phyloP scores from a whole-genome alignment of 129 eudicot species.

The Flaveria brownii region DNA sequence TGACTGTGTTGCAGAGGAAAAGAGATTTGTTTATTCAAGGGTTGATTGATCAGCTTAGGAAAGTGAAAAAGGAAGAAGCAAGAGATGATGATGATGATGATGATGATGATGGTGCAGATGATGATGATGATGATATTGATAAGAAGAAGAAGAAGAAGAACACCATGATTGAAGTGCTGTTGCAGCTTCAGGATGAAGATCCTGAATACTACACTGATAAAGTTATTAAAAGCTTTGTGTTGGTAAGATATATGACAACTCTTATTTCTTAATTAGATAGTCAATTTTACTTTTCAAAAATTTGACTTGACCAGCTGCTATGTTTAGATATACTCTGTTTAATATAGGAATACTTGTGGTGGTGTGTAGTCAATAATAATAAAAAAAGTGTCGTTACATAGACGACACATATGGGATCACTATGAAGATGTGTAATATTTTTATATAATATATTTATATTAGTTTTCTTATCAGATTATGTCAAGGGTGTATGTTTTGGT shows the following conservation, averaged over 20 bases:
- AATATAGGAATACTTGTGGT: too few relatives aligned
- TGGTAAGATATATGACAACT: slow-evolving; percentile 19
- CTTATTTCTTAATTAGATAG: too few relatives aligned
- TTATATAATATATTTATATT: too few relatives aligned
- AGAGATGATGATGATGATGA: neutral
- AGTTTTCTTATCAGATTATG: too few relatives aligned
- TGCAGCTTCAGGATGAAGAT: slow-evolving; percentile 30
- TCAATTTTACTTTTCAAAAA: neutral
- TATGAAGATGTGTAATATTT: too few relatives aligned
- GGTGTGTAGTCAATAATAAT: too few relatives aligned
- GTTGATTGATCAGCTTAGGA: slow-evolving; percentile 37
- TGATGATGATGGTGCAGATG: too few relatives aligned
- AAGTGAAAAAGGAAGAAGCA: neutral
- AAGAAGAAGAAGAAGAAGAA: slow-evolving; percentile 3
- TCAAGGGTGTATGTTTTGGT: neutral
- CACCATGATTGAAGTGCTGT: slow-evolving; percentile 26
- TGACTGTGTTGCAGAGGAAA: slow-evolving; percentile 35
- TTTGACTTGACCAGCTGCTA: neutral
- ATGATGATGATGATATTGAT: neutral
- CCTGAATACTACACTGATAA: slow-evolving; percentile 35
- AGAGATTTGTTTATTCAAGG: slow-evolving; percentile 46
- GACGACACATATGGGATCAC: too few relatives aligned
- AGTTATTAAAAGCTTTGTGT: slow-evolving; percentile 23
- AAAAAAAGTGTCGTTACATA: too few relatives aligned
- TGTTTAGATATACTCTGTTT: too few relatives aligned